Evolutionary conservation across 192 early-diverging fungal genomes (phyloP).

Genomic region (Chytriomyces confervae): DNA sequence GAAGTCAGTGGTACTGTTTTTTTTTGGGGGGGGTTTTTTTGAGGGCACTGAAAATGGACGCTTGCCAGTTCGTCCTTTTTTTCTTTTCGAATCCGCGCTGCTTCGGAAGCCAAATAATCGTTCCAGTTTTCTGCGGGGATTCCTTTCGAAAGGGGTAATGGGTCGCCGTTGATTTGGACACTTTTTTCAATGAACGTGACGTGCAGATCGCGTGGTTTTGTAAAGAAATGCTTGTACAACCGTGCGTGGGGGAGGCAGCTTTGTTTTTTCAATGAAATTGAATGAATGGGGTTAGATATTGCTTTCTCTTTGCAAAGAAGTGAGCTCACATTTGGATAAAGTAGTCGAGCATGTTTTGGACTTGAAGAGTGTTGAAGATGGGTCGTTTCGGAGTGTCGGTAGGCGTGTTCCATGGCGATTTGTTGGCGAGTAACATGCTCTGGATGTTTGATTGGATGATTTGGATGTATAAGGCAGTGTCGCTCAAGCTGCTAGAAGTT

Average conservation of each 20-base stretch:
- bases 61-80: slow-evolving; percentile 19
- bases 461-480: not conserved
- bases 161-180: not conserved
- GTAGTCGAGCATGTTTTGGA: slow-evolving; percentile 13
- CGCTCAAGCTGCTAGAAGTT: not conserved
- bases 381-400: not conserved
- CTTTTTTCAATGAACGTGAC: not conserved
- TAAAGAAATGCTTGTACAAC: slow-evolving; percentile 7
- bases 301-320: not conserved
- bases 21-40: not conserved
- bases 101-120: slow-evolving; percentile 26
- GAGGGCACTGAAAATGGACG: not conserved
- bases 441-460: not conserved
- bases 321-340: not conserved
- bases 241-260: slow-evolving; percentile 18
- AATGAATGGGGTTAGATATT: not conserved
- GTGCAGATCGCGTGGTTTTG: not conserved
- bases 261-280: not conserved
- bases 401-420: not conserved
- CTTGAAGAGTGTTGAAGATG: not conserved
- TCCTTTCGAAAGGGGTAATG: not conserved
- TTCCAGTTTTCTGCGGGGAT: slow-evolving; percentile 33
- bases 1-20: not conserved
- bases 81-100: not conserved
- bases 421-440: not conserved